Conservation (phyloP, 352 stramenopile genomes). For the Phytopythium vexans region DNA sequence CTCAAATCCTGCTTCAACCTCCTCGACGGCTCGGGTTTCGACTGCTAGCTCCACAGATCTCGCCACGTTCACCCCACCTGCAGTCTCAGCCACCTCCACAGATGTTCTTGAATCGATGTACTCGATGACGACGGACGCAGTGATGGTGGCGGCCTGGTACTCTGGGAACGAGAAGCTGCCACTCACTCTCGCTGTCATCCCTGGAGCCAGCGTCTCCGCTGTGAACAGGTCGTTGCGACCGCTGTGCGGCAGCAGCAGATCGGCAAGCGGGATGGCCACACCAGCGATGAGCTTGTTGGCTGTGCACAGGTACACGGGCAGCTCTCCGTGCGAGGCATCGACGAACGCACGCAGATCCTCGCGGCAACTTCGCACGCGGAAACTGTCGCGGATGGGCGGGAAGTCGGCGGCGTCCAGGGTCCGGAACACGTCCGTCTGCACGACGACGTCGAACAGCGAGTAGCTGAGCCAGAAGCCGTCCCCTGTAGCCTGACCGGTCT, state of each 20-base stretch:
- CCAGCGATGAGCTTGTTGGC: constrained; percentile 57
- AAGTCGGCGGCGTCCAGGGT: constrained; percentile 57
- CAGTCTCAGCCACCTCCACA: too few relatives aligned
- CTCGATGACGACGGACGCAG: constrained; percentile 28
- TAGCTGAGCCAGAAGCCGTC: constrained; percentile 81
- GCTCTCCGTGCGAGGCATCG: constrained; percentile 13
- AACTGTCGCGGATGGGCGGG: constrained; percentile 65
- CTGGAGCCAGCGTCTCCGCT: constrained; percentile 1
- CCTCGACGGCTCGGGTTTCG: too few relatives aligned
- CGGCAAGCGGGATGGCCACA: constrained; percentile 44
- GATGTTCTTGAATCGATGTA: constrained; percentile 12
- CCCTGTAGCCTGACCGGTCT: constrained; percentile 12
- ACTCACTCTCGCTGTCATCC: constrained; percentile 13
- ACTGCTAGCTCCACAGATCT: too few relatives aligned
- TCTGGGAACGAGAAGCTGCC: constrained; percentile 45
- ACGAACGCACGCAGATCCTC: constrained; percentile 44
- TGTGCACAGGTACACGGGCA: constrained; percentile 73
- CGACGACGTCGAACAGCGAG: constrained; percentile 78
- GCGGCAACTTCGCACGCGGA: constrained; percentile 56
- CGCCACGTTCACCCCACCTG: too few relatives aligned
- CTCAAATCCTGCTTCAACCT: too few relatives aligned
- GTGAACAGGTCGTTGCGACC: background rate
- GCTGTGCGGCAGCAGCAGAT: constrained; percentile 16
- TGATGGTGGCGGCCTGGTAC: constrained; percentile 24
- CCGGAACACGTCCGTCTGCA: constrained; percentile 78